Evolutionary conservation across 805 yeast species (phyloP).

Genomic region (Saccharomycopsis malanga): DNA sequence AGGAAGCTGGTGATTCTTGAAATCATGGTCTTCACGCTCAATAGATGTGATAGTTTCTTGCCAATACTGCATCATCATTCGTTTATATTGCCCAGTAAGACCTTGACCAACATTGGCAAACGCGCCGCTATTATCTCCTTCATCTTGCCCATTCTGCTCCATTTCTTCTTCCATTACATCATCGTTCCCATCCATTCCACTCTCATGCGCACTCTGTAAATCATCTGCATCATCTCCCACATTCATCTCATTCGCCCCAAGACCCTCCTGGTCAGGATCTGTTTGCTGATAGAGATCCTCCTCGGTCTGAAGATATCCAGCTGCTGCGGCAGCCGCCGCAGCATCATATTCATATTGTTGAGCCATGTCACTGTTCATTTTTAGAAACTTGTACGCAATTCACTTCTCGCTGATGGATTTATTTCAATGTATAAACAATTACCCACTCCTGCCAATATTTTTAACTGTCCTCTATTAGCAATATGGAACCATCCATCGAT

Average conservation of each 20-base stretch:
- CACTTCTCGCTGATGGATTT: too few relatives aligned
- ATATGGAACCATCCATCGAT: too few relatives aligned
- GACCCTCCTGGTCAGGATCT: background rate
- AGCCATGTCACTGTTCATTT: background rate
- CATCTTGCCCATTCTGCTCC: conserved; percentile 34
- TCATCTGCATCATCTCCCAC: conserved; percentile 24
- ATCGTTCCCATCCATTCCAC: conserved; percentile 30
- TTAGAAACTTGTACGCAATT: too few relatives aligned
- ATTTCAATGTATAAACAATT: too few relatives aligned
- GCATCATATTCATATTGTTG: background rate
- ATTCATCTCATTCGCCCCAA: conserved; percentile 1
- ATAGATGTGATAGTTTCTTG: conserved; percentile 89
- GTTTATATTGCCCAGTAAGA: conserved; percentile 69
- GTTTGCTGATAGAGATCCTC: background rate
- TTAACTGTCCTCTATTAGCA: too few relatives aligned
- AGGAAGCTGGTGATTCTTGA: conserved; percentile 91
- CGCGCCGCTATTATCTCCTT: conserved; percentile 43
- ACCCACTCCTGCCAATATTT: too few relatives aligned
- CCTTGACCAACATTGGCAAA: conserved; percentile 93
- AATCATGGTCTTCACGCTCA: conserved; percentile 80
- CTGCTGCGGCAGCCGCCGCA: background rate
- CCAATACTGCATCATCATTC: conserved; percentile 94
- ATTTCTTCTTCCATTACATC: conserved; percentile 29
- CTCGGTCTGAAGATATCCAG: background rate
- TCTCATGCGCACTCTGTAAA: conserved; percentile 31